Conservation (phyloP, 805 yeast genomes). For the Suhomyces xylopsoci region DNA sequence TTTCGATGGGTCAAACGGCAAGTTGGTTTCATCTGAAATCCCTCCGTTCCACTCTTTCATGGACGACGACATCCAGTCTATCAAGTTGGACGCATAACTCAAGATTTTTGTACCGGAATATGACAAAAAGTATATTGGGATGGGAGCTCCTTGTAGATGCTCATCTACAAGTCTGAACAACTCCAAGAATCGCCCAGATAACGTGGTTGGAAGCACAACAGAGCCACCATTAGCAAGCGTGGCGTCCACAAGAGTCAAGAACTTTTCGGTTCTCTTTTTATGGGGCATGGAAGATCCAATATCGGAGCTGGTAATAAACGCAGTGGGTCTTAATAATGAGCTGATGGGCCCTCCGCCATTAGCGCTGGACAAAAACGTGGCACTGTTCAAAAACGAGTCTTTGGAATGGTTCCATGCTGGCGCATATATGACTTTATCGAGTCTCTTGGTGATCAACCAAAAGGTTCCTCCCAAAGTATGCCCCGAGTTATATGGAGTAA, state of each 20-base stretch:
- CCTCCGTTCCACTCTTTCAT: slow-evolving; percentile 63
- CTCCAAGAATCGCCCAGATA: slow-evolving; percentile 80
- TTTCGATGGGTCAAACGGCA: slow-evolving; percentile 75
- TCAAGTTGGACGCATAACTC: slow-evolving; percentile 79
- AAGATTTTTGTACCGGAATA: slow-evolving; percentile 75
- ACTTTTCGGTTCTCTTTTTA: slow-evolving; percentile 59
- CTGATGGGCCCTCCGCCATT: slow-evolving; percentile 59
- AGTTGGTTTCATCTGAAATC: slow-evolving; percentile 46
- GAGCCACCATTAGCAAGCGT: slow-evolving; percentile 75
- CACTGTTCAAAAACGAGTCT: slow-evolving; percentile 78
- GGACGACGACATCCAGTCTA: slow-evolving; percentile 95
- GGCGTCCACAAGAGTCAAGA: slow-evolving; percentile 60
- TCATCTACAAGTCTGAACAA: slow-evolving; percentile 70
- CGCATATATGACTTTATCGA: slow-evolving; percentile 82
- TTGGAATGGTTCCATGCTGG: slow-evolving; percentile 94
- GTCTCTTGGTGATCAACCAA: slow-evolving; percentile 72
- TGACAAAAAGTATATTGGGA: slow-evolving; percentile 75
- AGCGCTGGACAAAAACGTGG: slow-evolving; percentile 49
- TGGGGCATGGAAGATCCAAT: slow-evolving; percentile 64
- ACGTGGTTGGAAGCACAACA: slow-evolving; percentile 75
- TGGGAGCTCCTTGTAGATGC: slow-evolving; percentile 52
- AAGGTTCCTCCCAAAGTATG: slow-evolving; percentile 91
- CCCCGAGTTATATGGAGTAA: slow-evolving; percentile 88
- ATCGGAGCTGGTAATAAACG: slow-evolving; percentile 71
- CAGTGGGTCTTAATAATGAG: slow-evolving; percentile 71